Conservation (phyloP, 169 alveolate species). For the Eimeria sp. region DNA sequence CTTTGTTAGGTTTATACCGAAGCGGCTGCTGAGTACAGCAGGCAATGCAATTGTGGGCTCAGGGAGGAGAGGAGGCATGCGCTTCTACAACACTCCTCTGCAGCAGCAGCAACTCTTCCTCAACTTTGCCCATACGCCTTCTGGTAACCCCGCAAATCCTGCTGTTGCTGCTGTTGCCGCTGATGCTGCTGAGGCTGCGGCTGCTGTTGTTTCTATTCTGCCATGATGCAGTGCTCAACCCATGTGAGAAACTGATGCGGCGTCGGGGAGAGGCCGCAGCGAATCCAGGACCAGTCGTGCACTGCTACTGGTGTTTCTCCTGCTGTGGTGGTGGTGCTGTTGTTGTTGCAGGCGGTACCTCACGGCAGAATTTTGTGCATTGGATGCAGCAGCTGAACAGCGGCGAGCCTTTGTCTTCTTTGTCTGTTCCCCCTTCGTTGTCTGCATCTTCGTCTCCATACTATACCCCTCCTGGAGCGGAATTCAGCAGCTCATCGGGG, state of each 20-base stretch:
- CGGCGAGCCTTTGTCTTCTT: constrained; percentile 32
- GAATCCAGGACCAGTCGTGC: not conserved
- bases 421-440: not conserved
- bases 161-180: constrained; percentile 14
- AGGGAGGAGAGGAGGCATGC: constrained; percentile 49
- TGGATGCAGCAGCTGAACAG: constrained; percentile 76
- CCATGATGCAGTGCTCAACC: not conserved
- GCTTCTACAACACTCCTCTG: constrained; percentile 73
- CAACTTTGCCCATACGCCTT: constrained; percentile 79
- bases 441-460: not conserved
- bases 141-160: constrained; percentile 14
- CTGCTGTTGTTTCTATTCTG: not conserved
- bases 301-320: constrained; percentile 3
- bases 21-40: constrained; percentile 45
- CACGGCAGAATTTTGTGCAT: constrained; percentile 43
- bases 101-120: constrained; percentile 69
- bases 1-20: constrained; percentile 58
- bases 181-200: constrained; percentile 34
- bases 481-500: not conserved
- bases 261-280: not conserved
- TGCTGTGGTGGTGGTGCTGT: constrained; percentile 26
- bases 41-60: constrained; percentile 72
- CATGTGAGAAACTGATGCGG: not conserved
- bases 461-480: not conserved
- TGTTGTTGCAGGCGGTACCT: constrained; percentile 67